These are phyloP conservation scores for Raphanus sativus DNA, from an alignment of 345 rosid genomes.

Conservation along the genomic window DNA sequence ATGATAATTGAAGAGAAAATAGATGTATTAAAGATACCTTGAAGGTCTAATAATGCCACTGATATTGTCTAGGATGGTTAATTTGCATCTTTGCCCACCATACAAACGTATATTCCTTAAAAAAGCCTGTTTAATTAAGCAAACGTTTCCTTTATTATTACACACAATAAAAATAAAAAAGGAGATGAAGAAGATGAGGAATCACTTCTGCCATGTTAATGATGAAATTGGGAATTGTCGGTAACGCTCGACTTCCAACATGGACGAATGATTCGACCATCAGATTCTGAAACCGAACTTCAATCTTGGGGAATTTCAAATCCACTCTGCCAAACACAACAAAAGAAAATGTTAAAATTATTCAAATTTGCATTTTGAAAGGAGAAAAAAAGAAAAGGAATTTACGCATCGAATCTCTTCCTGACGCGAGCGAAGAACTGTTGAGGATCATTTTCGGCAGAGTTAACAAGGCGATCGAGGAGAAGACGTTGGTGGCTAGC, in stretches of 20 bases:
- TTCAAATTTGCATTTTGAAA: no score
- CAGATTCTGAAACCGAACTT: conserved; percentile 79
- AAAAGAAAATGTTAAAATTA: not conserved
- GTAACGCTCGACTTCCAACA: conserved; percentile 92
- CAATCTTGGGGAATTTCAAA: conserved; percentile 86
- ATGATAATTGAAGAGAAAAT: not conserved
- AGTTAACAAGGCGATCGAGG: conserved; percentile 65
- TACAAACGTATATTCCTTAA: conserved; percentile 60
- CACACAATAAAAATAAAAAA: no score
- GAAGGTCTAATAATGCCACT: conserved; percentile 90
- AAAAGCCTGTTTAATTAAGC: conserved; percentile 46
- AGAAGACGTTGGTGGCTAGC: conserved; percentile 66
- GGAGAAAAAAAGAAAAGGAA: no score
- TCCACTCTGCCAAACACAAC: conserved; percentile 60
- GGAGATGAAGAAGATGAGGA: not conserved
- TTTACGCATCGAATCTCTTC: conserved; percentile 72
- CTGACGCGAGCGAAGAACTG: conserved; percentile 81
- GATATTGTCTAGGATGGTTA: conserved; percentile 72
- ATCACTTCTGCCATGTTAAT: conserved; percentile 85
- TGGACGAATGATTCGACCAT: conserved; percentile 81
- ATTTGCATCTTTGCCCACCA: conserved; percentile 63
- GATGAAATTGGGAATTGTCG: conserved; percentile 90
- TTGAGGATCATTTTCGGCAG: conserved; percentile 78
- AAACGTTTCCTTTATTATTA: not conserved
- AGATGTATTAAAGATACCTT: no score